A percentile compares a stretch with the other conserved stretches of the same genome.
Conservation (phyloP, 768 basidiomycete species). For the Serpula lacrymans region DNA sequence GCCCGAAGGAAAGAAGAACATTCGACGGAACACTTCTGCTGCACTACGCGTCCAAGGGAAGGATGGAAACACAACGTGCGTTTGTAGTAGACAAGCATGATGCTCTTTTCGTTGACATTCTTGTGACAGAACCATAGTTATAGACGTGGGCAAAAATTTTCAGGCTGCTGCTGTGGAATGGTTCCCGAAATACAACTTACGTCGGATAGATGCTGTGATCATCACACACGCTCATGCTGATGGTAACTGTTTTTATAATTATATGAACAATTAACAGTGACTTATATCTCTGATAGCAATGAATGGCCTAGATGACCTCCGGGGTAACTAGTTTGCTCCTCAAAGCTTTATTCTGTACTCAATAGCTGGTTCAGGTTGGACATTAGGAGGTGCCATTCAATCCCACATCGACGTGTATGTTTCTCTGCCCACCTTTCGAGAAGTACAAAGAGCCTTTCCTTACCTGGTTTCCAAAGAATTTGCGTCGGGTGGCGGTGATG, state of each 20-base stretch:
- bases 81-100: slow-evolving; percentile 17
- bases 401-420: slow-evolving; percentile 71
- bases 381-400: slow-evolving; percentile 61
- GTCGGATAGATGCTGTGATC: slow-evolving; percentile 70
- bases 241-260: slow-evolving; percentile 33
- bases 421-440: slow-evolving; percentile 59
- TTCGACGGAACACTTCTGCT: slow-evolving; percentile 78
- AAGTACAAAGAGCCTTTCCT: slow-evolving; percentile 71
- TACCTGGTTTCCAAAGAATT: slow-evolving; percentile 76
- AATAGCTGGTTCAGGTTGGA: slow-evolving; percentile 77
- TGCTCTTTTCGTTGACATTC: slow-evolving; percentile 7
- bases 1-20: slow-evolving; percentile 77
- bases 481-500: slow-evolving; percentile 80
- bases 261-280: background rate
- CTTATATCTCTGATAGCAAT: slow-evolving; percentile 48
- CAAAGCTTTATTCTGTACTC: slow-evolving; percentile 7
- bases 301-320: slow-evolving; percentile 86
- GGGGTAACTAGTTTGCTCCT: slow-evolving; percentile 46
- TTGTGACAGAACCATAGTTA: slow-evolving; percentile 60
- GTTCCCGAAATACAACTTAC: slow-evolving; percentile 71
- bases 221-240: slow-evolving; percentile 90
- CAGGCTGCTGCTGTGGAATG: slow-evolving; percentile 50
- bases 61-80: slow-evolving; percentile 49
- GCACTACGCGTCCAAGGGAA: slow-evolving; percentile 48
- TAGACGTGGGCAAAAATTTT: slow-evolving; percentile 87